Base-by-base conservation (phyloP, 768 basidiomycete genomes). In the Collybia nuda region DNA sequence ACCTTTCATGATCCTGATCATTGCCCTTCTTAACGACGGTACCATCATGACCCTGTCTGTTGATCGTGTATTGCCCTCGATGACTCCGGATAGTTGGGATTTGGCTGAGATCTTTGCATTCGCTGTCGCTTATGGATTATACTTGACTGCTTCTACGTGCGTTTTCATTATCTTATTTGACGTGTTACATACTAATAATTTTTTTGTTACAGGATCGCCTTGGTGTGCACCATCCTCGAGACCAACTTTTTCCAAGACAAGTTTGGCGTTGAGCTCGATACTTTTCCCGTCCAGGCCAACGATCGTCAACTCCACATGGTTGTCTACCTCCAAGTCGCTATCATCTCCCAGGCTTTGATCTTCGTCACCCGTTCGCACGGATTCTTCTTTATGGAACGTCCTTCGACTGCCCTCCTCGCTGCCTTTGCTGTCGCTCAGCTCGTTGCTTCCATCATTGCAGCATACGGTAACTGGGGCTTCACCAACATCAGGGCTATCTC, bases 1-100 rank as follows among this genome's bases (percentile, higher is more conserved):
- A 58, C 93, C 96, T 11, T 98, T 98, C 84, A 98, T 98, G 96
- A 85, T 98, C 59, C 88, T 98, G 68, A 92, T 98, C 70, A 94
- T 98, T 58, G 96, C 96, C 51, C 80, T 98, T 32, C 76, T 97
- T 60, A 98, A 98, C 70, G 96, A 98, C 66, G 96, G 96, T 66
- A 98, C 96, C 55, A 98, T 98, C 80, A 97, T 98, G 94, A 98
- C 96, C 6, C 80, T 98, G 51, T 92, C 90, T 5, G 88, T 96
- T 38, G 96, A 98, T 70, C 91, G 96, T 65, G 96, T 98, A 49
- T 71, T 98, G 59, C 96, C 96, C 18, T 94, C 92, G 32, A 85
- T 77, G 72, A 88, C 88, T 12, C 96, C 96, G 2, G 95, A 98
- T 68, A 85, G 86, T 60, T 98, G 96, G 96, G 93, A 98, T 67